phyloP scores from a whole-genome alignment of 2,329 filamentous ascomycete species.

The Cladosporium sp. region DNA sequence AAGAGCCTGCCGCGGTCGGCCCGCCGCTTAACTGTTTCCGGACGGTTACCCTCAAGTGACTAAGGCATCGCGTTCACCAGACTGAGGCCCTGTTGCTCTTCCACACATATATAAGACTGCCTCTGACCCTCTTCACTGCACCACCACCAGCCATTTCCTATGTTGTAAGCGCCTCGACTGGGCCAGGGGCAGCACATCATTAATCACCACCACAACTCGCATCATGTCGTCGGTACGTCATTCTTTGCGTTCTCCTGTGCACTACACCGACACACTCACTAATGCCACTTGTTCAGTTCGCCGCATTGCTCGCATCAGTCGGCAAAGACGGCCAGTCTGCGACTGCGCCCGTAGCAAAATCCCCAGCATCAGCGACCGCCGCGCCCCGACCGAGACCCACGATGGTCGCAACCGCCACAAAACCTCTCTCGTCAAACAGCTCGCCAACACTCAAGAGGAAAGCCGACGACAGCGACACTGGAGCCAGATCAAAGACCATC shows the following conservation, averaged over 20 bases:
- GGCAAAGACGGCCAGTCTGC: slow-evolving; percentile 29
- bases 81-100: background rate
- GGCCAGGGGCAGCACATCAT: slow-evolving; percentile 10
- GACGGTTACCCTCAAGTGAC: background rate
- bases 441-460: slow-evolving; percentile 37
- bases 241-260: slow-evolving; percentile 30
- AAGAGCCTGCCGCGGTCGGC: background rate
- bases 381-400: slow-evolving; percentile 22
- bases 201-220: background rate
- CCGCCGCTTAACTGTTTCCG: background rate
- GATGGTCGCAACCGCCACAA: slow-evolving; percentile 23
- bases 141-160: slow-evolving; percentile 5
- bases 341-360: slow-evolving; percentile 9
- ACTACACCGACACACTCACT: slow-evolving; percentile 38
- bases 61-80: slow-evolving; percentile 3
- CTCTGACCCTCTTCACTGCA: slow-evolving; percentile 4
- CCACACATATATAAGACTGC: slow-evolving; percentile 7
- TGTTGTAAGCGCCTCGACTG: background rate
- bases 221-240: slow-evolving; percentile 19
- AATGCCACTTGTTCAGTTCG: slow-evolving; percentile 23
- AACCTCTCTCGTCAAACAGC: slow-evolving; percentile 25
- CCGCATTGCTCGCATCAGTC: slow-evolving; percentile 33
- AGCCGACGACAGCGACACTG: slow-evolving; percentile 39
- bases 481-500: slow-evolving; percentile 35
- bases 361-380: slow-evolving; percentile 14